Percentiles rank a stretch among this genome's conserved stretches.
Conservation (phyloP, 169 alveolate genomes). For the Amoebophrya sp. region DNA sequence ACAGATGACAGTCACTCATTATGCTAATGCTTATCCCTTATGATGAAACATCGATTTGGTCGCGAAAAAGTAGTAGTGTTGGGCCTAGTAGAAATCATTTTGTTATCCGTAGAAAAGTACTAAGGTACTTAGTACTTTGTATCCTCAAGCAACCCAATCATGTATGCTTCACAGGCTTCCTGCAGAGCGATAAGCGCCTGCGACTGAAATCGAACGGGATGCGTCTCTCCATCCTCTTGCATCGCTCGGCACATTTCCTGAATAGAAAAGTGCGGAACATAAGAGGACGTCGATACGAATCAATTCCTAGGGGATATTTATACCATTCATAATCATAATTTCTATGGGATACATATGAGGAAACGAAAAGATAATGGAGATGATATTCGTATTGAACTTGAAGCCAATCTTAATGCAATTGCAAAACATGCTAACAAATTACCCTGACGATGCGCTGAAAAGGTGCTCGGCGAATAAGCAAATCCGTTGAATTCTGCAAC, state of each 20-base stretch:
- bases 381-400: not conserved
- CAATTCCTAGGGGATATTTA: too few species aligned
- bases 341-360: too few species aligned
- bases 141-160: not conserved
- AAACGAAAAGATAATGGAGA: not conserved
- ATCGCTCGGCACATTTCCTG: not conserved
- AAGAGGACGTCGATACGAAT: not conserved
- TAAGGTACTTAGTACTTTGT: not conserved
- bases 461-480: slow-evolving; percentile 94
- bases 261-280: too few species aligned
- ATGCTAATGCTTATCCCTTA: not conserved
- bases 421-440: too few species aligned
- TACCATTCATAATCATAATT: too few species aligned
- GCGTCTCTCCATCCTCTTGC: not conserved
- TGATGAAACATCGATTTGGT: not conserved
- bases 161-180: not conserved
- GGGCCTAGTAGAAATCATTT: too few species aligned
- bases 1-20: not conserved
- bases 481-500: slow-evolving; percentile 92
- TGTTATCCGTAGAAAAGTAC: too few species aligned
- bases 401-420: too few species aligned
- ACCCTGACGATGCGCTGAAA: slow-evolving; percentile 92
- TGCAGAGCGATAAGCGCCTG: slow-evolving; percentile 8
- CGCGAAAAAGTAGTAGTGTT: too few species aligned
- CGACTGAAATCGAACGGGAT: not conserved